These are phyloP conservation scores for Leonotis leonurus DNA, from an alignment of 257 asterid species.

Conservation along the genomic window DNA sequence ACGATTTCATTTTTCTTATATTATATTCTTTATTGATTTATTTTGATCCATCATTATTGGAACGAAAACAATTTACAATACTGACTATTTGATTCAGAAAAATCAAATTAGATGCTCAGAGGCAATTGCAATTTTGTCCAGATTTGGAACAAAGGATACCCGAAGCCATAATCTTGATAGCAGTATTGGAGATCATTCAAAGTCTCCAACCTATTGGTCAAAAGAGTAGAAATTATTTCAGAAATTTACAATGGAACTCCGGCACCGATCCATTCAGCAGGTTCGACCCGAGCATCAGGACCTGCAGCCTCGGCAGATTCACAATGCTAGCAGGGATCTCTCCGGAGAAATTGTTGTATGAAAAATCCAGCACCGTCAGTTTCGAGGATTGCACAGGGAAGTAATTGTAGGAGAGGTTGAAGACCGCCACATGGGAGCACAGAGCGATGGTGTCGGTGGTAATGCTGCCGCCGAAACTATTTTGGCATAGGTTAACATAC, in stretches of 20 bases:
- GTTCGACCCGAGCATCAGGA: constrained; percentile 35
- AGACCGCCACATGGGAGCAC: constrained; percentile 42
- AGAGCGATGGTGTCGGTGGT: constrained; percentile 31
- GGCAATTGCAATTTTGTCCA: too few species aligned
- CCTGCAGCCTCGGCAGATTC: constrained; percentile 37
- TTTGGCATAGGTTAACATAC: constrained; percentile 31
- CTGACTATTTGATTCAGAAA: too few species aligned
- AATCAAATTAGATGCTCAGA: too few species aligned
- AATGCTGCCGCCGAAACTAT: constrained; percentile 32
- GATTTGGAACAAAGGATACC: too few species aligned
- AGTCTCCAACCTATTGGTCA: too few species aligned
- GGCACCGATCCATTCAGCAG: constrained; percentile 71
- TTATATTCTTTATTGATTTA: too few species aligned
- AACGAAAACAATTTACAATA: too few species aligned
- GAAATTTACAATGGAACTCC: too few species aligned
- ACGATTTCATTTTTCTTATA: too few species aligned
- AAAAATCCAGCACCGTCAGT: constrained; percentile 45
- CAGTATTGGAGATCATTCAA: too few species aligned
- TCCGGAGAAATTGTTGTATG: constrained; percentile 57
- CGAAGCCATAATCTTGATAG: too few species aligned
- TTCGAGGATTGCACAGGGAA: constrained; percentile 30
- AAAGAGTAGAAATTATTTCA: constrained; percentile 28
- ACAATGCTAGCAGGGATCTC: constrained; percentile 55
- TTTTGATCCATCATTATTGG: too few species aligned
- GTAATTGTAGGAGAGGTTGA: constrained; percentile 41